Evolutionary conservation across 1,139 yeast genomes (phyloP).

Genomic region (Yamadazyma friedrichii): DNA sequence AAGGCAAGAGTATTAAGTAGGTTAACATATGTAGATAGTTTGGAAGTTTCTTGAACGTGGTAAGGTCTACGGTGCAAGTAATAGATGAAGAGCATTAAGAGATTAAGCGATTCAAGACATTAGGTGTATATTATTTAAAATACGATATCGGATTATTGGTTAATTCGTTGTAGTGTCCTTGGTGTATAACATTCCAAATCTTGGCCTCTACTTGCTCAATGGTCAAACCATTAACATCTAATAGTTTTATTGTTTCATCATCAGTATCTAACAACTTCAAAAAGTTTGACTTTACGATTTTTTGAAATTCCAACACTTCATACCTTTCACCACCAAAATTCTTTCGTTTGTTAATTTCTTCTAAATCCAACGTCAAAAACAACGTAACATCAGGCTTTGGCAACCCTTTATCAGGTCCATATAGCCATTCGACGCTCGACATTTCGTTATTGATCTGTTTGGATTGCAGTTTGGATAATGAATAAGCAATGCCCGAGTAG

Average conservation of each 20-base stretch:
- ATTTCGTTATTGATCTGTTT: conserved; percentile 30
- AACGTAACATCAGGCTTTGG: conserved; percentile 84
- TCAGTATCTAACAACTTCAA: conserved; percentile 37
- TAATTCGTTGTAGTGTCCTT: conserved; percentile 12
- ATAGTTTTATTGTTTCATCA: conserved; percentile 35
- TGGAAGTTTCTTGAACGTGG: conserved; percentile 2
- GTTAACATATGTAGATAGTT: conserved; percentile 47
- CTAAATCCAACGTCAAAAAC: conserved; percentile 63
- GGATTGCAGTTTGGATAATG: conserved; percentile 63
- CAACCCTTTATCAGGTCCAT: conserved; percentile 76
- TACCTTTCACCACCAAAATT: conserved; percentile 95
- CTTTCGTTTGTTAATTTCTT: conserved; percentile 52
- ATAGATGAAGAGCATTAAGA: too few relatives aligned
- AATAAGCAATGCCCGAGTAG: conserved; percentile 91
- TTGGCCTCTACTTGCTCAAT: conserved; percentile 53
- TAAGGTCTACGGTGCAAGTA: too few relatives aligned
- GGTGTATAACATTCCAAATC: conserved; percentile 27
- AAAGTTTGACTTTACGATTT: conserved; percentile 62
- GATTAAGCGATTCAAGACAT: too few relatives aligned
- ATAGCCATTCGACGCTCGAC: conserved; percentile 71
- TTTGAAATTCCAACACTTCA: conserved; percentile 73
- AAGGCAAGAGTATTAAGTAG: conserved; percentile 57
- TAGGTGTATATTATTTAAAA: conserved; percentile 4
- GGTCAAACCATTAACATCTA: conserved; percentile 61
- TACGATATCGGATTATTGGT: conserved; percentile 5